phyloP scores from a whole-genome alignment of 202 grass and related monocot species.

The Carex arenaria region DNA sequence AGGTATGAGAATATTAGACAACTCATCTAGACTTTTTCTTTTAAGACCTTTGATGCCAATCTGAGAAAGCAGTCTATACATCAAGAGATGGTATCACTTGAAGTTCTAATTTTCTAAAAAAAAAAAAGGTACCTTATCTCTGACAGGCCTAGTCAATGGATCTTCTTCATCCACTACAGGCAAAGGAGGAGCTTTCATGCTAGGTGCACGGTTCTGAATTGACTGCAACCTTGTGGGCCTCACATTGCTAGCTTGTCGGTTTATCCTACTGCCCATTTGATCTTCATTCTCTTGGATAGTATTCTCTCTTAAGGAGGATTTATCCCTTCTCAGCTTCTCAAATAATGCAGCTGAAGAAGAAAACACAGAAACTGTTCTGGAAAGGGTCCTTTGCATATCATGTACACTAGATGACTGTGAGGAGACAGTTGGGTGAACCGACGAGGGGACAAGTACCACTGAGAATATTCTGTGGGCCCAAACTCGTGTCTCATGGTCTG shows the following conservation, averaged over 20 bases:
- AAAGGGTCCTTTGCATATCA: constrained; percentile 95
- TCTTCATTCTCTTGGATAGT: constrained; percentile 42
- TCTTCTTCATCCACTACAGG: constrained; percentile 46
- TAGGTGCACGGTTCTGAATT: constrained; percentile 54
- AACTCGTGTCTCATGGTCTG: constrained; percentile 83
- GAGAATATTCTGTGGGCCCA: constrained; percentile 96
- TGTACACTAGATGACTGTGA: constrained; percentile 37
- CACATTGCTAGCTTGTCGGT: constrained; percentile 40
- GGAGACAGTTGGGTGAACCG: constrained; percentile 58
- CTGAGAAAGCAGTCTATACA: not conserved
- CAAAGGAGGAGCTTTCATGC: constrained; percentile 56
- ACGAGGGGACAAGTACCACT: constrained; percentile 93
- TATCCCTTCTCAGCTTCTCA: constrained; percentile 84
- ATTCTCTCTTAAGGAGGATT: constrained; percentile 40
- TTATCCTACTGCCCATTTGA: constrained; percentile 33
- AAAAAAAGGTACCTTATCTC: constrained; percentile 45
- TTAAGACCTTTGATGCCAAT: not conserved
- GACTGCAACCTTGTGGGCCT: constrained; percentile 46
- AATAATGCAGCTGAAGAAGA: constrained; percentile 99
- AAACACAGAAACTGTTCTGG: constrained; percentile 95
- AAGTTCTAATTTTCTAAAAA: constrained; percentile 16
- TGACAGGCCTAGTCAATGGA: constrained; percentile 40
- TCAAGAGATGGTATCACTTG: constrained; percentile 4
- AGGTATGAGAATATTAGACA: constrained; percentile 22
- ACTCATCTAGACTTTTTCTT: not conserved